Conservation (phyloP, 768 basidiomycete genomes). For the Tylopilus sp. region DNA sequence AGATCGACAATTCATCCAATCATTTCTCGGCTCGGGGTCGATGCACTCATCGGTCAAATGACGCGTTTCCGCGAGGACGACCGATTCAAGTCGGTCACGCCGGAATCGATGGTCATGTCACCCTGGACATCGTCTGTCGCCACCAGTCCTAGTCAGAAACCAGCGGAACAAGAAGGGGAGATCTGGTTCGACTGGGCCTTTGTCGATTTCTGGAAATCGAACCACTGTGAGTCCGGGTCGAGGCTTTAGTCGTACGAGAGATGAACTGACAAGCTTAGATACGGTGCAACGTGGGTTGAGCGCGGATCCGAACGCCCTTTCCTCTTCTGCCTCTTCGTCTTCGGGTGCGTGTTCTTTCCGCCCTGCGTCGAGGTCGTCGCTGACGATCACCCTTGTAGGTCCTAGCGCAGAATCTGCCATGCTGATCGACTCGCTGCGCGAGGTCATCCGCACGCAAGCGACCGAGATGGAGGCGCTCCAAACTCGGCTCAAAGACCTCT, state of each 20-base stretch:
- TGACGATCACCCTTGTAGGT: slow-evolving; percentile 34
- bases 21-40: slow-evolving; percentile 84
- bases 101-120: slow-evolving; percentile 72
- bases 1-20: slow-evolving; percentile 89
- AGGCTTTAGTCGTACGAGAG: not conserved
- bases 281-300: slow-evolving; percentile 72
- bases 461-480: slow-evolving; percentile 72
- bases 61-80: slow-evolving; percentile 87
- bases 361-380: not conserved
- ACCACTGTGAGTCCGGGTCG: slow-evolving; percentile 67
- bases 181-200: slow-evolving; percentile 99
- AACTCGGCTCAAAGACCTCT: slow-evolving; percentile 47
- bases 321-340: slow-evolving; percentile 47
- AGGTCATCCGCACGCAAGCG: slow-evolving; percentile 79
- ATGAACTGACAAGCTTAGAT: slow-evolving; percentile 41
- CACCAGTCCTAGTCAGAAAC: slow-evolving; percentile 1
- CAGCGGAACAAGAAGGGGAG: slow-evolving; percentile 64
- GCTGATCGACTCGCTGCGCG: slow-evolving; percentile 79
- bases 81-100: slow-evolving; percentile 85
- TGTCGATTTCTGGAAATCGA: slow-evolving; percentile 98
- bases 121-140: slow-evolving; percentile 33
- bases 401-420: slow-evolving; percentile 75
- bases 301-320: slow-evolving; percentile 62
- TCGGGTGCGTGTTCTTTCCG: slow-evolving; percentile 45
- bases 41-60: slow-evolving; percentile 85